Evolutionary conservation across 257 asterid species (phyloP), one percentile per base, ranked within the genome.

Genomic region (Solanum ossicruentum): DNA sequence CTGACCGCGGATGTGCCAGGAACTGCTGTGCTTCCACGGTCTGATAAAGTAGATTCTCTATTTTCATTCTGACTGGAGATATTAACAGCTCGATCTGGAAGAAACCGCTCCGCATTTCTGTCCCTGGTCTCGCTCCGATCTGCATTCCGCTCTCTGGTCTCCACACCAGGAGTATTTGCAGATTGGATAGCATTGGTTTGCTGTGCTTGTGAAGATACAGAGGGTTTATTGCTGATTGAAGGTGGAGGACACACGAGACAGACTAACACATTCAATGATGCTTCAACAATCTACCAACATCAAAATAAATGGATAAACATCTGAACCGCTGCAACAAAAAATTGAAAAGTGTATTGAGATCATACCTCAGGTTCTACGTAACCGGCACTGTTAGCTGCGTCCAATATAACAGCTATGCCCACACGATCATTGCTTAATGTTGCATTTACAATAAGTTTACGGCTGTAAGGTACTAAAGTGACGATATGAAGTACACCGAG

Each of bases 171-270:
- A 85, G 91, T 93, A 88, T 86, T 91, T 84, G 93, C 91, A 89
- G 86, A 85, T 82, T 91, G 98, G 85, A 55, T 67, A 49, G 93
- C 85, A 81, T 91, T 88, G 82, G 89, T 83, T 58, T 92, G 98
- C 85, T 92, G 99, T 63, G 93, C 97, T 89, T 93, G 98, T 56
- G 89, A 57, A 72, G 83, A 71, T 58, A 89, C 87, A 86, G 94
- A 88, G 70, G 99, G 93, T 89, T 94, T 97, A 86, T 94, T 93
- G 93, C 99, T 95, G 86, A 97, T 95, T 85, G 99, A 95, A 84
- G 99, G 99, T 77, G 99, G 98, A 83, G 99, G 98, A 87, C 99
- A 97, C 23, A 97, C 99, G 67, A 97, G 97, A 88, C 94, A 95
- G 87, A 97, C 95, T 87, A 95, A 89, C 85, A 95, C 92, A 86